These are phyloP conservation scores for Leccinum broughii DNA, from an alignment of 768 basidiomycete genomes.

Conservation along the genomic window DNA sequence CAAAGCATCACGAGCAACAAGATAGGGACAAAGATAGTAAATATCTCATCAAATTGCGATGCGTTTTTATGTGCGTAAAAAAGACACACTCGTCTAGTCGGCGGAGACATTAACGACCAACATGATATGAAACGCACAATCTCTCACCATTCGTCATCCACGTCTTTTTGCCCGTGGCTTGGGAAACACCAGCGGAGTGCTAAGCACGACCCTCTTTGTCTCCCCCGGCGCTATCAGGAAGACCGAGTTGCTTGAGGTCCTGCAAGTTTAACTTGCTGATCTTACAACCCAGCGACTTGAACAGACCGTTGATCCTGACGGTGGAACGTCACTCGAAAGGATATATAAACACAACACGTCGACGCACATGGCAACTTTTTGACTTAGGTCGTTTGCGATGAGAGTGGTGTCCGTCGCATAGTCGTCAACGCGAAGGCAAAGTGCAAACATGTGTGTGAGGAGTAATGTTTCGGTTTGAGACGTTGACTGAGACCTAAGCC, in stretches of 20 bases:
- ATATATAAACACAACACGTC: not conserved
- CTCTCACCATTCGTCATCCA: constrained; percentile 10
- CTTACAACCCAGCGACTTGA: constrained; percentile 81
- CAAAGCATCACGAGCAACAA: not conserved
- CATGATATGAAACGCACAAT: not conserved
- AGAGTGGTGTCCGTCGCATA: constrained; percentile 68
- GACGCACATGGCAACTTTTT: constrained; percentile 64
- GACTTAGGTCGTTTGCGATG: constrained; percentile 73
- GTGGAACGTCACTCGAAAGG: constrained; percentile 2
- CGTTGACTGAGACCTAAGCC: constrained; percentile 51
- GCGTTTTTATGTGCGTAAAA: not conserved
- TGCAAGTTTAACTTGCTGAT: constrained; percentile 53
- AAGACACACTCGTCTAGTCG: not conserved
- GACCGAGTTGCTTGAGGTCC: constrained; percentile 69
- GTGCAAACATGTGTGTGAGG: constrained; percentile 75
- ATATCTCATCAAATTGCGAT: not conserved
- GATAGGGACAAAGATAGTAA: not conserved
- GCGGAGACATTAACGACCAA: not conserved
- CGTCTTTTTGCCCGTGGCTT: constrained; percentile 48
- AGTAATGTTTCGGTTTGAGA: constrained; percentile 69
- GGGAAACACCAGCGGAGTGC: constrained; percentile 80
- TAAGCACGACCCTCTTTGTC: constrained; percentile 71
- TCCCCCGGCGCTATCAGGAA: constrained; percentile 61
- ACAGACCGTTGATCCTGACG: constrained; percentile 60
- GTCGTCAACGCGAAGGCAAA: constrained; percentile 78